phyloP scores from a whole-genome alignment of 2,329 filamentous ascomycete genomes.

The Elsinoe arachidis region DNA sequence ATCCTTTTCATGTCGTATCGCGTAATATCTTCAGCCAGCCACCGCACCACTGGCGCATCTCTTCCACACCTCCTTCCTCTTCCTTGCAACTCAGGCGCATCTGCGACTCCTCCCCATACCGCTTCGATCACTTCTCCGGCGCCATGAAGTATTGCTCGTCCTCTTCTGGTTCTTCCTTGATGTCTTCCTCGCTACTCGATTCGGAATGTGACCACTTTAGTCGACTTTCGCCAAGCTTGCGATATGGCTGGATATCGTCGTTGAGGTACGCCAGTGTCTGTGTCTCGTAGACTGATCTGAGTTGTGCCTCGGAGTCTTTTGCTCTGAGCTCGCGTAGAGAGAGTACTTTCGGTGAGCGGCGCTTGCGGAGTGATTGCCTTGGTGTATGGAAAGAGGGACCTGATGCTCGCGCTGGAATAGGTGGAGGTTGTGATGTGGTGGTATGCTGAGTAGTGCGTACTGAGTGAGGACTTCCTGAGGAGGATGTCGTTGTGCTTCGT shows the following conservation, averaged over 20 bases:
- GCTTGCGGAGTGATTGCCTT: slow-evolving; percentile 20
- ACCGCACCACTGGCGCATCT: background rate
- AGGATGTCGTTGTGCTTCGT: background rate
- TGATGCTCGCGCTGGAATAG: slow-evolving; percentile 9
- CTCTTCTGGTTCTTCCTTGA: slow-evolving; percentile 11
- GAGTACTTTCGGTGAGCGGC: slow-evolving; percentile 20
- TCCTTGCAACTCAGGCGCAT: background rate
- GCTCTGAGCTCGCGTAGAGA: slow-evolving; percentile 25
- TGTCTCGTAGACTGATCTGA: slow-evolving; percentile 25
- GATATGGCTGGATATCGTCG: slow-evolving; percentile 14
- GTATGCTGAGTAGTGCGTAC: background rate
- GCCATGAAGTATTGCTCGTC: slow-evolving; percentile 10
- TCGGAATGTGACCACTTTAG: slow-evolving; percentile 9
- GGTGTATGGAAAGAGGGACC: slow-evolving; percentile 8
- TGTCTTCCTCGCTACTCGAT: slow-evolving; percentile 5
- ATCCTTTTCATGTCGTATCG: slow-evolving; percentile 5
- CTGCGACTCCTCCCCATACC: background rate
- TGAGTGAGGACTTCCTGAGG: slow-evolving; percentile 6
- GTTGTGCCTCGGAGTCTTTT: slow-evolving; percentile 23
- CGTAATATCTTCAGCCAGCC: background rate
- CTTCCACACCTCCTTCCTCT: background rate
- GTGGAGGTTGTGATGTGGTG: background rate
- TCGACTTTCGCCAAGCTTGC: background rate
- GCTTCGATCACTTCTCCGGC: slow-evolving; percentile 6
- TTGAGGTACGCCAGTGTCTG: slow-evolving; percentile 27